These are phyloP conservation scores for Coniochaeta prunicola DNA, from an alignment of 2,329 filamentous ascomycete species.

Conservation along the genomic window DNA sequence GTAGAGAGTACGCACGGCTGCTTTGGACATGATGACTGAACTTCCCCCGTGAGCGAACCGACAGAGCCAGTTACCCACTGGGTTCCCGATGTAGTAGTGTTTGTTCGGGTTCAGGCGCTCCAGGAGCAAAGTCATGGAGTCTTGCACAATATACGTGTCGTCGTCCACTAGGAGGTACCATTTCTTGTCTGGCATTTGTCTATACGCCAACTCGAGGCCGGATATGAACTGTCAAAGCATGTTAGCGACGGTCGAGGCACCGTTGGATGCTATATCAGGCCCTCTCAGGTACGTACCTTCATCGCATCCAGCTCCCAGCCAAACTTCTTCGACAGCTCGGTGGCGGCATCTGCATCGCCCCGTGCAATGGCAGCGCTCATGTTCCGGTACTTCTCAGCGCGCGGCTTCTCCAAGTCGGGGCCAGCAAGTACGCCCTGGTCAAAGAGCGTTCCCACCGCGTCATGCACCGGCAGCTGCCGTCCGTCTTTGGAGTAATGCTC, in stretches of 20 bases:
- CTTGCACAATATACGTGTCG: conserved; percentile 46
- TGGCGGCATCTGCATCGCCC: conserved; percentile 29
- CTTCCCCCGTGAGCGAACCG: conserved; percentile 53
- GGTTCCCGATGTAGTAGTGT: conserved; percentile 47
- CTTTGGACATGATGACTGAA: conserved; percentile 43
- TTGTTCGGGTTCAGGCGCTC: conserved; percentile 38
- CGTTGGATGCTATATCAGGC: neutral
- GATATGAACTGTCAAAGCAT: conserved; percentile 38
- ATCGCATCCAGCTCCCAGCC: conserved; percentile 44
- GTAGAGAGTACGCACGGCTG: conserved; percentile 40
- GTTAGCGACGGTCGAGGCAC: neutral
- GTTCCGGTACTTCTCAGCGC: conserved; percentile 31
- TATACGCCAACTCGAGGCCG: conserved; percentile 44
- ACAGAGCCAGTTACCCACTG: conserved; percentile 46
- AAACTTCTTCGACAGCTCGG: conserved; percentile 26
- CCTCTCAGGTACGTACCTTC: conserved; percentile 31
- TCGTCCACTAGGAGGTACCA: conserved; percentile 54
- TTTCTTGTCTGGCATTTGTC: conserved; percentile 43
- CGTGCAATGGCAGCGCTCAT: conserved; percentile 29
- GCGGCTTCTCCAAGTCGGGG: conserved; percentile 9
- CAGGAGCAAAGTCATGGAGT: conserved; percentile 39
- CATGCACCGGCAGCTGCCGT: conserved; percentile 25
- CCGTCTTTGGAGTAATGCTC: conserved; percentile 17
- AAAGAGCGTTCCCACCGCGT: conserved; percentile 25
- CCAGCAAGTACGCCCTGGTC: neutral